Evolutionary conservation across 768 basidiomycete species (phyloP).

Genomic region (Austroboletus eburneus): DNA sequence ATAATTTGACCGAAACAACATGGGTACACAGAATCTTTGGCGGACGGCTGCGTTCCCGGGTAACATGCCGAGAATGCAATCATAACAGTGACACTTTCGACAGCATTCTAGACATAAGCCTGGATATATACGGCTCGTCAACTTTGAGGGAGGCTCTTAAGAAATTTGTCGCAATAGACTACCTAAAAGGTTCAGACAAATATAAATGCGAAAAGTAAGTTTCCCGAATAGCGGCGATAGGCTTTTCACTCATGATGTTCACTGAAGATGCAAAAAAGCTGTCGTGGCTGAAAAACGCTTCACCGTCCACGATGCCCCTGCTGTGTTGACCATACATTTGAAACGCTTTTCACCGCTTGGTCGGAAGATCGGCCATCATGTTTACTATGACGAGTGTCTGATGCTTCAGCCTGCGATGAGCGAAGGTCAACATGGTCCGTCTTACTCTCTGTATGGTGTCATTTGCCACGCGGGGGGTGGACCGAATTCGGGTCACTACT

Average conservation of each 20-base stretch:
- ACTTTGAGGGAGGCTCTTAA: conserved; percentile 68
- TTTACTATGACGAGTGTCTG: conserved; percentile 77
- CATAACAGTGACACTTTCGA: conserved; percentile 96
- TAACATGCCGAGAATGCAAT: conserved; percentile 76
- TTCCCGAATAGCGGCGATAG: not conserved
- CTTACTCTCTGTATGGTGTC: conserved; percentile 86
- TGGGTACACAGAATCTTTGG: conserved; percentile 96
- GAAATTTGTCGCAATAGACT: conserved; percentile 79
- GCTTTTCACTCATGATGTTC: conserved; percentile 6
- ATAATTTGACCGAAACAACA: conserved; percentile 74
- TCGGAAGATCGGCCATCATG: conserved; percentile 71
- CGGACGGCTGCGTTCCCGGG: conserved; percentile 85
- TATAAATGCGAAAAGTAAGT: conserved; percentile 98
- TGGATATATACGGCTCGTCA: conserved; percentile 72
- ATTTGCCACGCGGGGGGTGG: conserved; percentile 92
- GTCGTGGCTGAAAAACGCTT: conserved; percentile 91
- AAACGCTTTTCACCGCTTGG: conserved; percentile 94
- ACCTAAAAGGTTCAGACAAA: conserved; percentile 86
- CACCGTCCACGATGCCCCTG: conserved; percentile 81
- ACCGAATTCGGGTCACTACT: conserved; percentile 96
- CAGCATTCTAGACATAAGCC: conserved; percentile 86
- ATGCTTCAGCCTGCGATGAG: conserved; percentile 80
- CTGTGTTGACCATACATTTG: conserved; percentile 86
- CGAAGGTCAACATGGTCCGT: conserved; percentile 66
- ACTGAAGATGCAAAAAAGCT: conserved; percentile 79